Conservation (phyloP, 208 protist genomes). For the Leishmania tropica region DNA sequence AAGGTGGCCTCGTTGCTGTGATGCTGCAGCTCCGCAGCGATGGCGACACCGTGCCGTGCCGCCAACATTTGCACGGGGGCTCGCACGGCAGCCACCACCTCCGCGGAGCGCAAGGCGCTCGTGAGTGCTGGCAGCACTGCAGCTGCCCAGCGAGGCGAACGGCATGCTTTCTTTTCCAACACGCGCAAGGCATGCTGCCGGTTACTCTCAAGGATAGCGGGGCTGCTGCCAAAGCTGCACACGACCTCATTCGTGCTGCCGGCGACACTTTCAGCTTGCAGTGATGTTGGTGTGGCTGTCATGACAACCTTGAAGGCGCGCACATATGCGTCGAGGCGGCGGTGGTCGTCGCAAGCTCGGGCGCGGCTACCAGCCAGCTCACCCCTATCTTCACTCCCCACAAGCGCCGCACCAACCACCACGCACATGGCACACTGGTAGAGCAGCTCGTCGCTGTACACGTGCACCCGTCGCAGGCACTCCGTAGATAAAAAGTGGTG, state of each 20-base stretch:
- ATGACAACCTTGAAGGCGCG: slow-evolving; percentile 34
- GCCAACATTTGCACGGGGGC: slow-evolving; percentile 8
- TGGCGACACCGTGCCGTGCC: slow-evolving; percentile 8
- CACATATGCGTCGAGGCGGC: slow-evolving; percentile 13
- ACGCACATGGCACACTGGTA: slow-evolving; percentile 47
- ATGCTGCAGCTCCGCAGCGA: slow-evolving; percentile 10
- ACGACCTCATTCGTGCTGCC: background rate
- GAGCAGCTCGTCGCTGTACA: slow-evolving; percentile 48
- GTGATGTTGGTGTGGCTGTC: slow-evolving; percentile 36
- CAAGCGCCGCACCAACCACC: slow-evolving; percentile 11
- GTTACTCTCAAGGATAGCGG: slow-evolving; percentile 21
- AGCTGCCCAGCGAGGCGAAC: slow-evolving; percentile 10
- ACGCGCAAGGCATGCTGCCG: background rate
- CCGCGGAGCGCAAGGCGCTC: background rate
- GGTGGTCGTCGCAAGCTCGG: background rate
- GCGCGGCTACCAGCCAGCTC: background rate
- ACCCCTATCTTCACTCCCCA: background rate
- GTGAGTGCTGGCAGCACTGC: slow-evolving; percentile 9
- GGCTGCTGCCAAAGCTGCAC: background rate
- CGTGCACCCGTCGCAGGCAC: slow-evolving; percentile 17
- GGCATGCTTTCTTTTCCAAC: background rate
- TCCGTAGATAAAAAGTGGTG: background rate
- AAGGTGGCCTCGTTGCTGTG: background rate
- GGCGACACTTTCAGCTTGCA: background rate
- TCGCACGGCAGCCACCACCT: background rate